These are phyloP conservation scores for Colletotrichum magnum DNA, from an alignment of 2,329 filamentous ascomycete genomes.

Conservation along the genomic window DNA sequence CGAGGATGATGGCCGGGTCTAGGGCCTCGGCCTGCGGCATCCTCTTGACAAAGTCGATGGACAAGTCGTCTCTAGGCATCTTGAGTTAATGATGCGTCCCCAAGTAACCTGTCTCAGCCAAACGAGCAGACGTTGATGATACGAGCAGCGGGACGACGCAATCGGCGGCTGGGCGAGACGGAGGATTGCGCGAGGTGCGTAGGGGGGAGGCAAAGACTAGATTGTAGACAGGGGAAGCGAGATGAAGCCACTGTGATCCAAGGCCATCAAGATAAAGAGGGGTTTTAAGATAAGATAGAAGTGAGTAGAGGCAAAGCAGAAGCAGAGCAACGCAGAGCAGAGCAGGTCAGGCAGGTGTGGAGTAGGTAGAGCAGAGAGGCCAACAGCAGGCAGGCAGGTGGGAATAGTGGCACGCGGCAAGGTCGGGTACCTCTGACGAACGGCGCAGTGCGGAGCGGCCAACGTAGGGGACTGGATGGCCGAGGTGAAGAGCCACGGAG, in stretches of 20 bases:
- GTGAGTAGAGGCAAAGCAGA: neutral
- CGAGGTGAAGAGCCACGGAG: conserved; percentile 7
- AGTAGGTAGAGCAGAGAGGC: conserved; percentile 30
- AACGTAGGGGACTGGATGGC: conserved; percentile 24
- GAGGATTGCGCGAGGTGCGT: conserved; percentile 5
- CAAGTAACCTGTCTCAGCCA: conserved; percentile 11
- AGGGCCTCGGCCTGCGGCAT: conserved; percentile 74
- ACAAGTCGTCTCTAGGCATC: conserved; percentile 81
- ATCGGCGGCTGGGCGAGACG: conserved; percentile 17
- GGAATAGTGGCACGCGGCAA: conserved; percentile 37
- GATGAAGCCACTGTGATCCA: conserved; percentile 19
- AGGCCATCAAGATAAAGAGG: conserved; percentile 31
- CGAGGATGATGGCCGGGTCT: conserved; percentile 78
- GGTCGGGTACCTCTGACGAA: neutral
- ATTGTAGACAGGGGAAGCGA: conserved; percentile 6
- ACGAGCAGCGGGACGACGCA: conserved; percentile 7
- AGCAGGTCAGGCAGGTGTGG: conserved; percentile 21
- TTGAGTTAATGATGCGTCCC: conserved; percentile 65
- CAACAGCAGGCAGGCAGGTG: conserved; percentile 29
- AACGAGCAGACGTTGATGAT: conserved; percentile 21
- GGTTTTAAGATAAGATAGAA: conserved; percentile 23
- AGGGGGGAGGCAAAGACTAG: neutral
- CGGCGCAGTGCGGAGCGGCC: conserved; percentile 18
- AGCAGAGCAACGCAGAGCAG: conserved; percentile 16
- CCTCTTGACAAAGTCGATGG: conserved; percentile 78